These are phyloP conservation scores for Pleurotus tuber-regium DNA, from an alignment of 768 basidiomycete species.

Conservation along the genomic window DNA sequence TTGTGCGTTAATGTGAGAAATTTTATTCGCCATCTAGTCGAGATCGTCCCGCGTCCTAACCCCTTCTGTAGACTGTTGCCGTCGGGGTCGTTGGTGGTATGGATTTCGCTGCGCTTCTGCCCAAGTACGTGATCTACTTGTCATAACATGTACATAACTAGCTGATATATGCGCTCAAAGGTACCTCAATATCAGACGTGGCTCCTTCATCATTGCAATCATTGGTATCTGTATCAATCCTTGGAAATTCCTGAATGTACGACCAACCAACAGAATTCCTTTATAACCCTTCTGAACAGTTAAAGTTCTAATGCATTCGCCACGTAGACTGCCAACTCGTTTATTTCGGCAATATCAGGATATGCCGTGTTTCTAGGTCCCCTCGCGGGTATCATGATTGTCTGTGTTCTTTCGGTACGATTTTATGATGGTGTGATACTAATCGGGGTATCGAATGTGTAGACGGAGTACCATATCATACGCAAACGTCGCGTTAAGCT, in stretches of 20 bases:
- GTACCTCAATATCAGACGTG: slow-evolving; percentile 28
- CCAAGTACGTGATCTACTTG: slow-evolving; percentile 15
- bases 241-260: slow-evolving; percentile 29
- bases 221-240: slow-evolving; percentile 28
- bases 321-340: slow-evolving; percentile 20
- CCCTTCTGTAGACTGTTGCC: slow-evolving; percentile 19
- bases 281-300: background rate
- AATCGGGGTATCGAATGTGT: background rate
- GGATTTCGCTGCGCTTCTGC: slow-evolving; percentile 27
- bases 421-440: background rate
- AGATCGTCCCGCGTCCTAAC: background rate
- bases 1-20: slow-evolving; percentile 26
- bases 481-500: slow-evolving; percentile 24
- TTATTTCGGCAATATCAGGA: slow-evolving; percentile 29
- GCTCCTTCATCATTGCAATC: slow-evolving; percentile 26
- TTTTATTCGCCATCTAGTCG: no score
- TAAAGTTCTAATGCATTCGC: background rate
- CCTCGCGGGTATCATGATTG: slow-evolving; percentile 30
- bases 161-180: slow-evolving; percentile 6
- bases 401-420: slow-evolving; percentile 12
- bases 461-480: slow-evolving; percentile 27
- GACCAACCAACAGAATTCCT: no score
- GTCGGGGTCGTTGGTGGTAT: slow-evolving; percentile 32
- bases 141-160: no score
- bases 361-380: slow-evolving; percentile 31